phyloP scores from a whole-genome alignment of 2,329 filamentous ascomycete genomes.

The Alternaria solani region DNA sequence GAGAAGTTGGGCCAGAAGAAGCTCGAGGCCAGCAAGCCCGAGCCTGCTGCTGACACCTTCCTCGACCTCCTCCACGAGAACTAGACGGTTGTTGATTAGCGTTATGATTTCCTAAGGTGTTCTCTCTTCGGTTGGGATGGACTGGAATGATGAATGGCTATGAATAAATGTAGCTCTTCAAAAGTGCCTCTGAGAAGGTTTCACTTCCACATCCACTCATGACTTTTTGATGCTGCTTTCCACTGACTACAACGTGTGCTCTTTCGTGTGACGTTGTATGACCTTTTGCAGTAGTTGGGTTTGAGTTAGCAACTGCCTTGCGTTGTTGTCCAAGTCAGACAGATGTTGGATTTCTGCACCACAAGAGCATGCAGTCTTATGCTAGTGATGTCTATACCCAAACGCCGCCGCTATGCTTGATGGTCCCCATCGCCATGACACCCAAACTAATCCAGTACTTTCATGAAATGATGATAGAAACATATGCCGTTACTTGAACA shows the following conservation, averaged over 20 bases:
- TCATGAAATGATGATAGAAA: neutral
- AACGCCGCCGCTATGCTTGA: conserved; percentile 24
- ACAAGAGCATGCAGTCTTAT: neutral
- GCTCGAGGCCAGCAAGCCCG: conserved; percentile 69
- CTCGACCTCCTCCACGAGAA: conserved; percentile 57
- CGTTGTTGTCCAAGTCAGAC: neutral
- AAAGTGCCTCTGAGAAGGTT: conserved; percentile 37
- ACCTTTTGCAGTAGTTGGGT: neutral
- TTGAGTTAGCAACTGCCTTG: neutral
- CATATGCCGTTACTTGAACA: conserved; percentile 51
- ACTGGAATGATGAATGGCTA: conserved; percentile 35
- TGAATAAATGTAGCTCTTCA: conserved; percentile 40
- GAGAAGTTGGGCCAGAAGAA: conserved; percentile 80
- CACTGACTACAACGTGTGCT: no score
- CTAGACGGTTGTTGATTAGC: conserved; percentile 47
- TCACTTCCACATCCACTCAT: conserved; percentile 21
- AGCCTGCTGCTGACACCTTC: conserved; percentile 63
- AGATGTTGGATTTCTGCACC: neutral
- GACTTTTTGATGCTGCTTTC: neutral
- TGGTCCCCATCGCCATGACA: neutral
- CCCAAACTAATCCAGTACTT: neutral
- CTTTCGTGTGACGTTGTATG: neutral
- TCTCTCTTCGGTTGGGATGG: conserved; percentile 35
- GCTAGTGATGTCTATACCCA: neutral
- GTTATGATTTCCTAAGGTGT: conserved; percentile 37